Percentiles rank a stretch among this genome's conserved stretches.
phyloP scores from a whole-genome alignment of 108 stramenopile genomes.

The Pseudonitzschia multiseries region DNA sequence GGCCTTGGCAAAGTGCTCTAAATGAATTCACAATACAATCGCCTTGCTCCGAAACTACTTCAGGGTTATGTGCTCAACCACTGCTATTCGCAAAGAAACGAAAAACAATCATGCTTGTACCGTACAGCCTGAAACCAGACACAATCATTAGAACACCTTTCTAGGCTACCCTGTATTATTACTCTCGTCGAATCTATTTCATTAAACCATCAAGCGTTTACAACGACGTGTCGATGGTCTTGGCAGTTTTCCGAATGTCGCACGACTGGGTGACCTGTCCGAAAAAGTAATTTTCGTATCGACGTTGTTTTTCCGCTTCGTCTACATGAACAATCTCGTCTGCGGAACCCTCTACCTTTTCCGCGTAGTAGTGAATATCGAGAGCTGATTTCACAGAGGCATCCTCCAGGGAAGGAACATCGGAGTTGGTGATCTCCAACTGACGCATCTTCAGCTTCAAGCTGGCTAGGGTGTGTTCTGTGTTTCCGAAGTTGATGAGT shows the following conservation, averaged over 20 bases:
- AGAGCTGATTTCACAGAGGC: conserved; percentile 54
- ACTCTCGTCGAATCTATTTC: no score
- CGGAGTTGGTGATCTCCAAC: conserved; percentile 45
- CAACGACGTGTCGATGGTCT: conserved; percentile 34
- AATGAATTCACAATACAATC: no score
- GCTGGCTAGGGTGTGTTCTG: conserved; percentile 55
- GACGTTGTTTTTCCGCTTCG: conserved; percentile 81
- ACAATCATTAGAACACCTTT: no score
- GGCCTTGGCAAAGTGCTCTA: no score
- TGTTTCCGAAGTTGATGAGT: conserved; percentile 84
- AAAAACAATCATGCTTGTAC: no score
- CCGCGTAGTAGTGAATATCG: conserved; percentile 78
- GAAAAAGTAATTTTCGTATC: conserved; percentile 87
- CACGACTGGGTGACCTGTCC: conserved; percentile 67
- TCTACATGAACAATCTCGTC: conserved; percentile 77
- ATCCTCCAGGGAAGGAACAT: conserved; percentile 24
- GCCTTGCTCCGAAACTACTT: no score
- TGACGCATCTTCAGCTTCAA: conserved; percentile 79
- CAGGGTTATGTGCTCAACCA: no score
- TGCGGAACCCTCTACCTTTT: conserved; percentile 8
- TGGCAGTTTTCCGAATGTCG: conserved; percentile 69
- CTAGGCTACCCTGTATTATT: no score
- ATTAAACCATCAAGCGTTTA: no score
- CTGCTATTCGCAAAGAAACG: no score
- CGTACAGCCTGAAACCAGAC: no score